Percentiles rank a stretch among this genome's conserved stretches.
Conservation (phyloP, 2,329 filamentous ascomycete genomes). For the Aspergillus luchuensis region DNA sequence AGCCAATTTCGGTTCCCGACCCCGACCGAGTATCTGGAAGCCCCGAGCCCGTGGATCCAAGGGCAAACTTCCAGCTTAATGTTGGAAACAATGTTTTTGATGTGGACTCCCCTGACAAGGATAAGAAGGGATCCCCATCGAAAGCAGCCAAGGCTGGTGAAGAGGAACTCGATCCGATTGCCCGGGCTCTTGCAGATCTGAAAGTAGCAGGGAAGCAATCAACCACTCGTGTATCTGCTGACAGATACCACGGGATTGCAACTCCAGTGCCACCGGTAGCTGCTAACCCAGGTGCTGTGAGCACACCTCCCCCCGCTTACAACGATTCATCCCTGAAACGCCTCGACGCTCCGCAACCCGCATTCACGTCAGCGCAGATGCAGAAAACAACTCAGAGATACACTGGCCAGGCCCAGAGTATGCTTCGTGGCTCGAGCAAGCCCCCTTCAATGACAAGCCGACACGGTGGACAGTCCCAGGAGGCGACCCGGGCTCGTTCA, state of each 20-base stretch:
- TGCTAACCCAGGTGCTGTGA: slow-evolving; percentile 33
- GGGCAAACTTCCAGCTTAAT: slow-evolving; percentile 89
- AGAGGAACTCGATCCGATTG: slow-evolving; percentile 82
- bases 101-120: slow-evolving; percentile 75
- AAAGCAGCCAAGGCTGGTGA: slow-evolving; percentile 45
- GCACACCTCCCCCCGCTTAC: slow-evolving; percentile 83
- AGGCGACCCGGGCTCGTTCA: slow-evolving; percentile 58
- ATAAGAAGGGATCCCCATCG: slow-evolving; percentile 42
- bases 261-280: slow-evolving; percentile 67
- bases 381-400: slow-evolving; percentile 91
- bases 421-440: slow-evolving; percentile 59
- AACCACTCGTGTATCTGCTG: slow-evolving; percentile 83
- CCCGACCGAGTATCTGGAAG: slow-evolving; percentile 53
- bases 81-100: slow-evolving; percentile 96
- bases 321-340: slow-evolving; percentile 72
- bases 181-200: slow-evolving; percentile 85
- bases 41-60: slow-evolving; percentile 85
- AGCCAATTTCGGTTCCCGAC: slow-evolving; percentile 16
- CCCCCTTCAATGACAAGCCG: slow-evolving; percentile 62
- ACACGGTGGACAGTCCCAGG: slow-evolving; percentile 50
- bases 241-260: slow-evolving; percentile 89
- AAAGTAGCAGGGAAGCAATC: slow-evolving; percentile 85
- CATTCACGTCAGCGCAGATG: slow-evolving; percentile 93
- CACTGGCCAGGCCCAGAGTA: slow-evolving; percentile 75
- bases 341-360: slow-evolving; percentile 85